Evolutionary conservation across 805 yeast genomes (phyloP).

Genomic region (Soucietia sequanensis): DNA sequence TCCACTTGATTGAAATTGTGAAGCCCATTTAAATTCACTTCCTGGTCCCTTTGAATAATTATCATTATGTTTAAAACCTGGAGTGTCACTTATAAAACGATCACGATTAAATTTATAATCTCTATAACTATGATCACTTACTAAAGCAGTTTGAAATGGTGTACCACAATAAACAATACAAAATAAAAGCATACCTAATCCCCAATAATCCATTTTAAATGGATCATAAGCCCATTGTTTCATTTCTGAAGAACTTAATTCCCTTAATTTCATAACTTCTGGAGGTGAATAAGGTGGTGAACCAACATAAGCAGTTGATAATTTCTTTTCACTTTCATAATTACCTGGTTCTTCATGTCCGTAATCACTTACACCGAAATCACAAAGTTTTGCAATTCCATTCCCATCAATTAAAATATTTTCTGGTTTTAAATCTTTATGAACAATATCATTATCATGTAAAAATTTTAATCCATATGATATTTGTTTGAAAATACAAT

Average conservation of each 20-base stretch:
- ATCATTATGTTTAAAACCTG: conserved; percentile 47
- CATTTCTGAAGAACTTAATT: conserved; percentile 25
- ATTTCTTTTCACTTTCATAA: conserved; percentile 38
- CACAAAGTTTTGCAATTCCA: conserved; percentile 68
- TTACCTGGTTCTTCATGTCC: conserved; percentile 57
- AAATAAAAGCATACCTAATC: conserved; percentile 66
- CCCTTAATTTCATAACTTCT: conserved; percentile 59
- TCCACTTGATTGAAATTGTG: conserved; percentile 54
- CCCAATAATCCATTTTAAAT: conserved; percentile 69
- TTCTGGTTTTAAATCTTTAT: conserved; percentile 75
- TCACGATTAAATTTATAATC: conserved; percentile 54
- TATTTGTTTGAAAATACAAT: conserved; percentile 69
- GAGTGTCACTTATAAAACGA: conserved; percentile 39
- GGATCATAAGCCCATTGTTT: conserved; percentile 56
- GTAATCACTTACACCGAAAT: conserved; percentile 72
- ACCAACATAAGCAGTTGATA: conserved; percentile 57
- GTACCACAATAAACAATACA: conserved; percentile 55
- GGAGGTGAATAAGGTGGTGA: conserved; percentile 84
- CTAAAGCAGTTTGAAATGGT: conserved; percentile 56
- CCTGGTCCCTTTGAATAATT: conserved; percentile 61
- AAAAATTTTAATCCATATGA: conserved; percentile 58
- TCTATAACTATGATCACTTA: conserved; percentile 50
- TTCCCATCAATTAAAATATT: conserved; percentile 57
- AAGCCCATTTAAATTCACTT: conserved; percentile 66
- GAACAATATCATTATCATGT: conserved; percentile 67